A percentile compares a stretch with the other conserved stretches of the same genome.
These are phyloP conservation scores for Arthrobotrys megalospora DNA, from an alignment of 2,329 filamentous ascomycete species.

Conservation along the genomic window DNA sequence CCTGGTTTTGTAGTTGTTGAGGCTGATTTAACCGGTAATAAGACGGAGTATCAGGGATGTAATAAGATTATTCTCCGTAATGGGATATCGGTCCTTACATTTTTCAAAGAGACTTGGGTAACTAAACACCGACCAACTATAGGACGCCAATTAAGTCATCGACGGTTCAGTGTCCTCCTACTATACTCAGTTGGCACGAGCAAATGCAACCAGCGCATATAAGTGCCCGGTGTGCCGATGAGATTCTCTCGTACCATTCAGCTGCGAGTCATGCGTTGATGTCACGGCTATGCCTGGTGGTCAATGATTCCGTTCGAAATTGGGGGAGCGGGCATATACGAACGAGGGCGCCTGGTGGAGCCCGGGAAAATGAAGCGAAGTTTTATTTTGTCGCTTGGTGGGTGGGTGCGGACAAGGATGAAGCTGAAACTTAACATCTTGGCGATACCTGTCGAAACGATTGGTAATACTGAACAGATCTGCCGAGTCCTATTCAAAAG, in stretches of 20 bases:
- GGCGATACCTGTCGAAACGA: constrained; percentile 21
- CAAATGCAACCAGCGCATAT: background rate
- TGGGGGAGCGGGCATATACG: background rate
- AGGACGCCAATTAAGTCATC: background rate
- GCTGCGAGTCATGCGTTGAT: constrained; percentile 1
- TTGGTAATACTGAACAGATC: constrained; percentile 25
- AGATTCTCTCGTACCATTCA: background rate
- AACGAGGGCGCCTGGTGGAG: constrained; percentile 6
- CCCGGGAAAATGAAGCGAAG: constrained; percentile 38
- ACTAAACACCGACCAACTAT: constrained; percentile 4
- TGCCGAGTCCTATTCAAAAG: constrained; percentile 3
- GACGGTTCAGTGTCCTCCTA: no score
- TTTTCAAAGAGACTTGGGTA: background rate
- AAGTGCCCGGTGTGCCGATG: background rate
- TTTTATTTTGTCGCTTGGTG: constrained; percentile 31
- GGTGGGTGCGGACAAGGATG: background rate
- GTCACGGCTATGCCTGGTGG: constrained; percentile 1
- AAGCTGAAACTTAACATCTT: constrained; percentile 32
- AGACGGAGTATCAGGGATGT: constrained; percentile 9
- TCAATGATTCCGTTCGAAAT: background rate
- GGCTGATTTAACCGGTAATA: constrained; percentile 5
- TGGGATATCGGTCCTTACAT: background rate
- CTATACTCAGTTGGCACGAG: no score
- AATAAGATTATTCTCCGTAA: constrained; percentile 18
- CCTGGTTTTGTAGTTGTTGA: background rate